Evolutionary conservation across 2,329 filamentous ascomycete genomes (phyloP).

Genomic region (Venturia nashicola): DNA sequence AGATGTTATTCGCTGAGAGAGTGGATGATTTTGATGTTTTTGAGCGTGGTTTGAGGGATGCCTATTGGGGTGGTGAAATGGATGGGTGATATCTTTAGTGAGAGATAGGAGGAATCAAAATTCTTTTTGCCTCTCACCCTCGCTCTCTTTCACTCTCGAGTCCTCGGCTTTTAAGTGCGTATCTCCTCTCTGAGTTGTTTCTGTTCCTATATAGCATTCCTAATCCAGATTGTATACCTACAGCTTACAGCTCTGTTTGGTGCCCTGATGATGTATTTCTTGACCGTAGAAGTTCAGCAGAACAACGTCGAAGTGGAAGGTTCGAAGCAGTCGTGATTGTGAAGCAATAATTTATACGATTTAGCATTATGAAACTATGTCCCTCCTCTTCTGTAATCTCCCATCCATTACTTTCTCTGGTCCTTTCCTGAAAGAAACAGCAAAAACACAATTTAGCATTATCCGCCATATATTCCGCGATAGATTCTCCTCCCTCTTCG

Average conservation of each 20-base stretch:
- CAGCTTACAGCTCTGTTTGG: not conserved
- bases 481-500: not conserved
- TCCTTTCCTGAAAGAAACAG: not conserved
- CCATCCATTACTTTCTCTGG: not conserved
- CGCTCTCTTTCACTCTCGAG: not conserved
- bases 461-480: not conserved
- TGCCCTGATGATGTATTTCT: not conserved
- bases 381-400: too few species aligned
- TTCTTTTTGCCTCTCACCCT: not conserved
- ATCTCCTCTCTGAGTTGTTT: not conserved
- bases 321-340: too few species aligned
- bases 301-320: too few species aligned
- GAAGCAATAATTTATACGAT: not conserved
- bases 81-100: not conserved
- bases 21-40: not conserved
- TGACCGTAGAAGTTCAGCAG: too few species aligned
- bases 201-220: not conserved
- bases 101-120: not conserved
- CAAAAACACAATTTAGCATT: not conserved
- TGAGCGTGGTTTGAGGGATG: not conserved
- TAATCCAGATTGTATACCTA: not conserved
- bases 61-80: not conserved
- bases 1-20: constrained; percentile 25
- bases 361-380: not conserved
- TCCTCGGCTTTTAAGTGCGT: not conserved